Evolutionary conservation across 1,139 yeast species (phyloP).

Genomic region (Arxiozyma bovina): DNA sequence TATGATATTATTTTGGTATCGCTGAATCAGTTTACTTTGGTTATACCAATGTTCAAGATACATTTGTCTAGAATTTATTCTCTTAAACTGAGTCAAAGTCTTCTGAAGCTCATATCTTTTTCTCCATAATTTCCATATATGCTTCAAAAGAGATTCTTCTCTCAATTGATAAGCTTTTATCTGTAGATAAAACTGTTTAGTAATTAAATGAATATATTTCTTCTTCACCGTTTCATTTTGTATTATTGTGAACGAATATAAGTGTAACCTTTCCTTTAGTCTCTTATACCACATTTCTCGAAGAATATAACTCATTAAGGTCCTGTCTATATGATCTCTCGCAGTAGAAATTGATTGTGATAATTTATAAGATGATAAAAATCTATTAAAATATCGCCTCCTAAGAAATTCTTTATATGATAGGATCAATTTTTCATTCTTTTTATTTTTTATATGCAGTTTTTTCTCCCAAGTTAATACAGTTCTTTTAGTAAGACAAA

Average conservation of each 20-base stretch:
- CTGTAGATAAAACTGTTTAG: constrained; percentile 6
- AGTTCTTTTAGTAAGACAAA: constrained; percentile 17
- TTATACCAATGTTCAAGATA: background rate
- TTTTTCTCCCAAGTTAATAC: constrained; percentile 23
- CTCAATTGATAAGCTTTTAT: constrained; percentile 9
- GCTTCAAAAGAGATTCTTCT: constrained; percentile 1
- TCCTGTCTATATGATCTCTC: constrained; percentile 8
- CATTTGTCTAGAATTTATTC: background rate
- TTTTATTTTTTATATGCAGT: background rate
- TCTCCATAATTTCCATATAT: constrained; percentile 7
- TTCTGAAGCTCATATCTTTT: background rate
- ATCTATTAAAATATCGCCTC: background rate
- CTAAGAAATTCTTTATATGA: constrained; percentile 5
- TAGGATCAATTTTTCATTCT: background rate
- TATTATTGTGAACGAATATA: constrained; percentile 8
- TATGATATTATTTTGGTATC: background rate
- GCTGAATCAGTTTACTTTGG: background rate
- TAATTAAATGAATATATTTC: constrained; percentile 13
- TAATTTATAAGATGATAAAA: constrained; percentile 5
- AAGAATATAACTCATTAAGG: constrained; percentile 17
- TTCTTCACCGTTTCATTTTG: constrained; percentile 5
- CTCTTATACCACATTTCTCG: constrained; percentile 22
- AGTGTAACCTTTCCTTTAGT: constrained; percentile 15
- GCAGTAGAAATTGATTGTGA: constrained; percentile 16
- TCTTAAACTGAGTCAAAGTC: background rate